Conservation (phyloP, 352 stramenopile genomes). For the Globisporangium mamillatum region DNA sequence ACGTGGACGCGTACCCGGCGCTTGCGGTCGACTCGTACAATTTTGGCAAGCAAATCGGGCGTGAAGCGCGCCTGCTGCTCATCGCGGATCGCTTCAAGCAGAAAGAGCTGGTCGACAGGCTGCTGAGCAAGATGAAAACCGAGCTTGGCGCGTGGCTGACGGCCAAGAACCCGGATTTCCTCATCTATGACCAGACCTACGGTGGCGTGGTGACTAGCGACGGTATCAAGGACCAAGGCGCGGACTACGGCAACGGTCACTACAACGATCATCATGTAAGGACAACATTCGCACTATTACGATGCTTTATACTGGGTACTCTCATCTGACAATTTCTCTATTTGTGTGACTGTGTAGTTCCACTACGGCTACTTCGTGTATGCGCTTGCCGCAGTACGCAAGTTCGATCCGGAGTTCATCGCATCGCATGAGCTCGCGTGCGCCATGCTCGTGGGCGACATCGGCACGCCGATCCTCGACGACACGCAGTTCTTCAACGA, state of each 20-base stretch:
- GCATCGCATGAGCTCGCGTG: constrained; percentile 44
- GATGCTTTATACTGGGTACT: neutral
- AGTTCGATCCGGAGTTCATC: constrained; percentile 76
- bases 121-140: constrained; percentile 55
- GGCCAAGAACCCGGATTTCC: constrained; percentile 51
- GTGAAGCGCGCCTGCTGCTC: constrained; percentile 65
- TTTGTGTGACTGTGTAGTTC: constrained; percentile 63
- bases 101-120: constrained; percentile 34
- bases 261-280: constrained; percentile 86
- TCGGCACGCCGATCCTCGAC: constrained; percentile 49
- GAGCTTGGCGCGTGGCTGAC: constrained; percentile 63
- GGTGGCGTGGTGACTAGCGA: constrained; percentile 90
- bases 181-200: constrained; percentile 93
- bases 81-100: constrained; percentile 77
- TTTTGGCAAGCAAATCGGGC: constrained; percentile 78
- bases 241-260: constrained; percentile 87
- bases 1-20: constrained; percentile 49
- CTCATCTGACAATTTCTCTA: constrained; percentile 1
- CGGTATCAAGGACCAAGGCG: constrained; percentile 53
- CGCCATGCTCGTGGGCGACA: constrained; percentile 65
- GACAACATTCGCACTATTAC: neutral
- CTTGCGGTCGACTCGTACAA: constrained; percentile 67
- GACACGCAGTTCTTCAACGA: constrained; percentile 51
- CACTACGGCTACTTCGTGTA: constrained; percentile 95
- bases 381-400: constrained; percentile 68